Conservation (phyloP, 129 eudicot species). For the Saposhnikovia divaricata region DNA sequence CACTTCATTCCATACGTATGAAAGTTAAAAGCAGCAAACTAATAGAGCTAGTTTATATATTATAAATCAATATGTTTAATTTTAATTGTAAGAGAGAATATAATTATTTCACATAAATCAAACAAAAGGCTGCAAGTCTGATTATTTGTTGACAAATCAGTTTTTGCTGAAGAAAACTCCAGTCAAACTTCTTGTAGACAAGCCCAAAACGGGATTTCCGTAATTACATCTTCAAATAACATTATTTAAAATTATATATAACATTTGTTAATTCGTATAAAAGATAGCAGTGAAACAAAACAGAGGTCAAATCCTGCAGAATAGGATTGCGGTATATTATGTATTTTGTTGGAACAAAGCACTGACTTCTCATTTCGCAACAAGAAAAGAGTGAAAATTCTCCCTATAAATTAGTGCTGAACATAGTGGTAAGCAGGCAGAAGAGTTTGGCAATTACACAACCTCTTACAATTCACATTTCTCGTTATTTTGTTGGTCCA, state of each 20-base stretch:
- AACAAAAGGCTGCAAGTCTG: not conserved
- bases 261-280: no score
- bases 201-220: not conserved
- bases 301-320: not conserved
- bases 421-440: not conserved
- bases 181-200: no score
- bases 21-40: not conserved
- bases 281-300: not conserved
- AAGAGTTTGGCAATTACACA: constrained; percentile 1
- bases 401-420: no score
- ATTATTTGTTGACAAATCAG: not conserved
- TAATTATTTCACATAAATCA: not conserved
- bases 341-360: not conserved
- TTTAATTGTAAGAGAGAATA: not conserved
- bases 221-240: not conserved
- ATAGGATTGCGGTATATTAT: not conserved
- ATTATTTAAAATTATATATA: no score
- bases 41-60: no score
- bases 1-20: not conserved
- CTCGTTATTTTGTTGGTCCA: constrained; percentile 16
- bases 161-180: no score
- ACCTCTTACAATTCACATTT: not conserved
- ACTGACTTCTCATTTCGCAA: no score
- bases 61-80: not conserved
- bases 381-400: no score